Evolutionary conservation across 2,329 filamentous ascomycete species (phyloP), one percentile per base, ranked within the genome.

Genomic region (Stemphylium lycopersici): DNA sequence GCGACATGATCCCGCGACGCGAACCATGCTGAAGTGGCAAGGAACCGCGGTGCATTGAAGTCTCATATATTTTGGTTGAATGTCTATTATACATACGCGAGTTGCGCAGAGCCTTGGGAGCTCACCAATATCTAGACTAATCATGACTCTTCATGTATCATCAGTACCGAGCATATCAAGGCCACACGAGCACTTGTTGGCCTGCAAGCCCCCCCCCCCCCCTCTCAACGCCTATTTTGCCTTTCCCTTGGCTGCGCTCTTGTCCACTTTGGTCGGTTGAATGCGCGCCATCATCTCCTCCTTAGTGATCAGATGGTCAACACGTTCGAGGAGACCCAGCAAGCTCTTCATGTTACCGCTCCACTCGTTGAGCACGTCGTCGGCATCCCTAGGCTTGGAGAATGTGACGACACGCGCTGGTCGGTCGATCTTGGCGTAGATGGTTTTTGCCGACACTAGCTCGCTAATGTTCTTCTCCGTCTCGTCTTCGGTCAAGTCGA

Each of bases 271-370:
- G 24, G 67, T 81, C 5, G 91, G 91, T 76, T 95, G 89, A 69
- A 99, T 98, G 55, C 93, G 85, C 36, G 95, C 95, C 95, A 99
- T 99, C 95, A 99, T 99, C 83, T 99, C 95, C 79, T 99, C 95
- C 83, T 98, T 98, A 50, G 96, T 99, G 71, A 99, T 99, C 69
- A 99, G 83, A 77, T 99, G 95, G 73, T 99, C 95, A 58, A 99
- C 96, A 60, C 92, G 85, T 82, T 96, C 92, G 71, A 96, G 74
- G 50, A 93, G 79, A 10, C 91, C 91, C 62, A 96, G 79, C 68
- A 96, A 78, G 72, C 88, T 93, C 88, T 95, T 96, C 91, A 96
- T 98, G 77, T 97, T 96, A 70, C 90, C 89, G 75, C 92, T 96
- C 95, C 95, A 99, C 79, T 99, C 95, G 73, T 99, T 99, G 71